Percentiles rank a stretch among this genome's conserved stretches.
Conservation (phyloP, 257 asterid species). For the Thymus mandschuricus region DNA sequence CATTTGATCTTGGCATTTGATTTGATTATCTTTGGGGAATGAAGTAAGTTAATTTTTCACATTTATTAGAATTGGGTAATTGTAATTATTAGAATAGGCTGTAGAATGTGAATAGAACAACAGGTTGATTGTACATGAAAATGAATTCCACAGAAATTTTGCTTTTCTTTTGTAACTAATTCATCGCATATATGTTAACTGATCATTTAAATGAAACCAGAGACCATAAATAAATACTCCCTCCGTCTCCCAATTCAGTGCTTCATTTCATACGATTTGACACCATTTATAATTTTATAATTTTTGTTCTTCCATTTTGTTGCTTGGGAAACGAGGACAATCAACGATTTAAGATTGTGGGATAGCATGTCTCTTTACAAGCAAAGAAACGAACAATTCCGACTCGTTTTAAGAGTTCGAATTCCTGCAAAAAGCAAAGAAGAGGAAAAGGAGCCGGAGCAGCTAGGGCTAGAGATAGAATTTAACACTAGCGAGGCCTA, state of each 20-base stretch:
- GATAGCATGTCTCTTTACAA: slow-evolving; percentile 37
- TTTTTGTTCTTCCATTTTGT: no score
- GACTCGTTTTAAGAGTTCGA: no score
- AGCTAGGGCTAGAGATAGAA: background rate
- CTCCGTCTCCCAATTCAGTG: no score
- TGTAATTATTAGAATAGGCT: slow-evolving; percentile 28
- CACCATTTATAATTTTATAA: no score
- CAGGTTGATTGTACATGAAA: slow-evolving; percentile 23
- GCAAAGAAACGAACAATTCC: slow-evolving; percentile 20
- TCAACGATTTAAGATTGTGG: no score
- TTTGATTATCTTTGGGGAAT: background rate
- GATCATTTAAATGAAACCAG: no score
- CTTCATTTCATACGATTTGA: no score
- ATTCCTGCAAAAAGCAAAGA: background rate
- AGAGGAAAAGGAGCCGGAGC: background rate
- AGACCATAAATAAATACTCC: no score
- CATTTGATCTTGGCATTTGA: slow-evolving; percentile 89
- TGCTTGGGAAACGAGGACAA: no score
- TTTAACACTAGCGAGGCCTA: slow-evolving; percentile 41
- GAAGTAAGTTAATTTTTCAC: slow-evolving; percentile 2
- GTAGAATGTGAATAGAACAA: slow-evolving; percentile 29
- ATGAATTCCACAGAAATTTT: slow-evolving; percentile 16
- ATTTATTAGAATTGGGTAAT: background rate
- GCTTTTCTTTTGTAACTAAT: background rate
- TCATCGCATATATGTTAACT: background rate